phyloP scores from a whole-genome alignment of 805 yeast genomes.

The Starmerella tilneyi region DNA sequence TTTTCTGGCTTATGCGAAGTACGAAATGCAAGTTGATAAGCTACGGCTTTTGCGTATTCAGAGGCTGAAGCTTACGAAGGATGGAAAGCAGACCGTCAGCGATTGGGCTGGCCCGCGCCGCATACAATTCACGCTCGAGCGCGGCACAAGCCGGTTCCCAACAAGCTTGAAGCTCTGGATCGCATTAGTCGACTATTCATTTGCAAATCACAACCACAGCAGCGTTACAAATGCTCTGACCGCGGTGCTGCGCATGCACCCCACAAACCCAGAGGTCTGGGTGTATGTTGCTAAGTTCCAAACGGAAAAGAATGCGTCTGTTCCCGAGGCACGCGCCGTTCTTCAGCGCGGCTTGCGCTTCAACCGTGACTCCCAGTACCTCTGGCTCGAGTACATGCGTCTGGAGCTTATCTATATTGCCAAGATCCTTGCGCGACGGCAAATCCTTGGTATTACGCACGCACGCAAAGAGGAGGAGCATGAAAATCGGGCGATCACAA shows the following conservation, averaged over 20 bases:
- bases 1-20: conserved; percentile 66
- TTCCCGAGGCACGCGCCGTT: conserved; percentile 76
- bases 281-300: conserved; percentile 90
- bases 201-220: conserved; percentile 28
- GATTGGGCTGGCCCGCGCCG: conserved; percentile 84
- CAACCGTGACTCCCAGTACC: conserved; percentile 56
- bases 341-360: conserved; percentile 79
- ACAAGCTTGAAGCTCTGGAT: conserved; percentile 71
- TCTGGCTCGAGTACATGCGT: conserved; percentile 81
- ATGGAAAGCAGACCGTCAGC: conserved; percentile 37
- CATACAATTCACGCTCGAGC: conserved; percentile 67
- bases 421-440: conserved; percentile 71
- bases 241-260: conserved; percentile 71
- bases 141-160: conserved; percentile 74
- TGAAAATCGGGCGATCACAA: conserved; percentile 38
- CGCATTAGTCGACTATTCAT: conserved; percentile 50
- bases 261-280: conserved; percentile 87
- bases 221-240: conserved; percentile 51
- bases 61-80: conserved; percentile 39
- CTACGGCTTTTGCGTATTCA: conserved; percentile 61
- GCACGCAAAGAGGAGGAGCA: conserved; percentile 37
- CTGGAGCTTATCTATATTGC: conserved; percentile 81
- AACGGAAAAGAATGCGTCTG: conserved; percentile 76
- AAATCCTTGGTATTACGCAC: conserved; percentile 59
- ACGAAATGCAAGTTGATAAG: conserved; percentile 68